Evolutionary conservation across 441 rosid species (phyloP).

Genomic region (Euphorbia schlechtendalii): DNA sequence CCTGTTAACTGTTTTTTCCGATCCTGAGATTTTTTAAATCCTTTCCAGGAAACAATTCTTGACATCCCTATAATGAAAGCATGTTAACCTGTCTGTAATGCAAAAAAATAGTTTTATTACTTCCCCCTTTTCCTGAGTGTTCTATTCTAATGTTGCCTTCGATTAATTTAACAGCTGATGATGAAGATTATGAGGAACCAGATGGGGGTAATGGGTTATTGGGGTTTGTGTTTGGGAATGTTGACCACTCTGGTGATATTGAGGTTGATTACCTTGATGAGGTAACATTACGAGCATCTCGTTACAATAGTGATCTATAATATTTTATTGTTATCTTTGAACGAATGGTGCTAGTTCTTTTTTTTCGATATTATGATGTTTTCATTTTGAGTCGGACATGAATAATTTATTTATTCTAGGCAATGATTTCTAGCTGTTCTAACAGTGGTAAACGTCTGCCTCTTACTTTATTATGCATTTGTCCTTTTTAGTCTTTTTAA

Average conservation of each 20-base stretch:
- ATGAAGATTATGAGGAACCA: constrained; percentile 72
- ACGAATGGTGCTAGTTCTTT: not conserved
- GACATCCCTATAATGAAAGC: not conserved
- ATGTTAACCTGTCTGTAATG: not conserved
- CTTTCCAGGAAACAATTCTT: not conserved
- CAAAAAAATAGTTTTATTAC: not conserved
- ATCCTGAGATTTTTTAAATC: too few relatives aligned
- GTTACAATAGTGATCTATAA: not conserved
- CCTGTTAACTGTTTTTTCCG: not conserved
- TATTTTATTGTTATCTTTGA: not conserved
- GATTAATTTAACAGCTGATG: constrained; percentile 52
- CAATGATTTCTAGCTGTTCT: constrained; percentile 3
- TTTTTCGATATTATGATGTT: not conserved
- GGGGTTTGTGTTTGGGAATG: constrained; percentile 95
- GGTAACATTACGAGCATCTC: constrained; percentile 30
- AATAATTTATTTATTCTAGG: not conserved
- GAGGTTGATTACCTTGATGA: constrained; percentile 98
- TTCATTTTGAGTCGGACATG: not conserved
- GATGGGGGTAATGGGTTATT: constrained; percentile 63
- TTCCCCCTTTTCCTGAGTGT: not conserved
- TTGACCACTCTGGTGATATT: constrained; percentile 89
- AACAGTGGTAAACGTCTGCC: not conserved
- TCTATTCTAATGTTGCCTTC: constrained; percentile 8
- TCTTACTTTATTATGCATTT: not conserved
- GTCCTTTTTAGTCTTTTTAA: not conserved